Conservation (phyloP, 2,329 filamentous ascomycete species). For the Fusarium torulosum region DNA sequence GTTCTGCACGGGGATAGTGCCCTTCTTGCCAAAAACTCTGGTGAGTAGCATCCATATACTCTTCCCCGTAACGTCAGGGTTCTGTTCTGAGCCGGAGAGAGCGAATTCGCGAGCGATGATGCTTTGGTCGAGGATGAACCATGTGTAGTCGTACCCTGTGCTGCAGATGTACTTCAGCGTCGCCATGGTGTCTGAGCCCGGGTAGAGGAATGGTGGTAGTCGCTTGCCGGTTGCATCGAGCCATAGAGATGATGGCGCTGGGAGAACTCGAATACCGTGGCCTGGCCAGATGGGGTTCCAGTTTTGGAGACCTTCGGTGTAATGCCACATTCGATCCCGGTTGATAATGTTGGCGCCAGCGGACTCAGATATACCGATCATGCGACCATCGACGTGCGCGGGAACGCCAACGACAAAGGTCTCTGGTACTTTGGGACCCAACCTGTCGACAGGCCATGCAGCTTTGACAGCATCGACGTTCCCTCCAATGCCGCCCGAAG, state of each 20-base stretch:
- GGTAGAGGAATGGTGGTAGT: conserved; percentile 67
- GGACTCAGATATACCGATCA: conserved; percentile 68
- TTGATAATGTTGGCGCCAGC: conserved; percentile 69
- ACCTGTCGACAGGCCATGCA: conserved; percentile 68
- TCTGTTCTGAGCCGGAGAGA: conserved; percentile 73
- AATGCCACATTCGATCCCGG: conserved; percentile 75
- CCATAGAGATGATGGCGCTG: conserved; percentile 72
- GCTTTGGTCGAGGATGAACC: conserved; percentile 70
- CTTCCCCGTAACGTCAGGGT: conserved; percentile 70
- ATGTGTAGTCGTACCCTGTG: conserved; percentile 73
- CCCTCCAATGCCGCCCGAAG: conserved; percentile 71
- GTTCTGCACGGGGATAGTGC: conserved; percentile 67
- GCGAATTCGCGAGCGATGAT: conserved; percentile 73
- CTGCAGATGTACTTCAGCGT: conserved; percentile 70
- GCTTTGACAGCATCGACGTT: conserved; percentile 71
- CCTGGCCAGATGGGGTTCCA: conserved; percentile 72
- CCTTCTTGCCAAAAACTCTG: conserved; percentile 65
- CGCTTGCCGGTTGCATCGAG: conserved; percentile 71
- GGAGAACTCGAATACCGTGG: conserved; percentile 71
- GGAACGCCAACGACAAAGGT: conserved; percentile 72
- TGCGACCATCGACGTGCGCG: conserved; percentile 73
- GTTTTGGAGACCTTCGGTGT: conserved; percentile 72
- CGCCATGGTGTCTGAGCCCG: conserved; percentile 68
- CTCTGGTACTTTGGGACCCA: conserved; percentile 68
- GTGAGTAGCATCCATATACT: conserved; percentile 65